These are phyloP conservation scores for Fusarium sp. DNA, from an alignment of 2,329 filamentous ascomycete species.

Conservation along the genomic window DNA sequence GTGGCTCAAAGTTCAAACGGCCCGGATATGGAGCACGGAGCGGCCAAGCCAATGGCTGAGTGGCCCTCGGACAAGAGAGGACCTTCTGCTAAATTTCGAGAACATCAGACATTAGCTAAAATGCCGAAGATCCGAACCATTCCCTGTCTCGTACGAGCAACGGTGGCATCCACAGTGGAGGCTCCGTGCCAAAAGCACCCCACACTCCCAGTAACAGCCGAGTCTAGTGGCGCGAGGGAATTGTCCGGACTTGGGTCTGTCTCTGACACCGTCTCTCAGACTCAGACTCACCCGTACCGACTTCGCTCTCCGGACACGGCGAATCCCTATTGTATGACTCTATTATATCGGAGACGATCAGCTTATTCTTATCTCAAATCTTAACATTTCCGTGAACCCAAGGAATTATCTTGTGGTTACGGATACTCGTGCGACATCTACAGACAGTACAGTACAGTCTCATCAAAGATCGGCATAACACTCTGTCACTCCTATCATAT, in stretches of 20 bases:
- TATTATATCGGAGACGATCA: background rate
- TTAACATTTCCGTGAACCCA: background rate
- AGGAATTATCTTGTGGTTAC: background rate
- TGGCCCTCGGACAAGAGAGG: background rate
- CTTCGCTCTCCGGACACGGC: slow-evolving; percentile 23
- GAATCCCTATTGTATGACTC: slow-evolving; percentile 13
- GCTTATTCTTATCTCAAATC: background rate
- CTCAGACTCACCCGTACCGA: slow-evolving; percentile 11
- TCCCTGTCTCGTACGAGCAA: slow-evolving; percentile 42
- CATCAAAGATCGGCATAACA: background rate
- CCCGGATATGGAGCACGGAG: slow-evolving; percentile 17
- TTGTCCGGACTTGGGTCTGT: slow-evolving; percentile 9
- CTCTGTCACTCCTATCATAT: slow-evolving; percentile 1
- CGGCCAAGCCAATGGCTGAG: slow-evolving; percentile 33
- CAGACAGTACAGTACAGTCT: no score
- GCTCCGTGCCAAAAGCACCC: slow-evolving; percentile 13
- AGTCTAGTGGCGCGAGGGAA: slow-evolving; percentile 24
- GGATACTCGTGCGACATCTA: background rate
- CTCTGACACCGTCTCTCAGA: no score
- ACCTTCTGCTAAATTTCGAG: slow-evolving; percentile 43
- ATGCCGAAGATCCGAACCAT: slow-evolving; percentile 40
- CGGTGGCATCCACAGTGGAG: slow-evolving; percentile 30
- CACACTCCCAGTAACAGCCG: slow-evolving; percentile 25
- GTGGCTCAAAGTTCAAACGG: no score
- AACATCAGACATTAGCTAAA: slow-evolving; percentile 39